Evolutionary conservation across 2,329 filamentous ascomycete genomes (phyloP).

Genomic region (Pseudogymnoascus sp.): DNA sequence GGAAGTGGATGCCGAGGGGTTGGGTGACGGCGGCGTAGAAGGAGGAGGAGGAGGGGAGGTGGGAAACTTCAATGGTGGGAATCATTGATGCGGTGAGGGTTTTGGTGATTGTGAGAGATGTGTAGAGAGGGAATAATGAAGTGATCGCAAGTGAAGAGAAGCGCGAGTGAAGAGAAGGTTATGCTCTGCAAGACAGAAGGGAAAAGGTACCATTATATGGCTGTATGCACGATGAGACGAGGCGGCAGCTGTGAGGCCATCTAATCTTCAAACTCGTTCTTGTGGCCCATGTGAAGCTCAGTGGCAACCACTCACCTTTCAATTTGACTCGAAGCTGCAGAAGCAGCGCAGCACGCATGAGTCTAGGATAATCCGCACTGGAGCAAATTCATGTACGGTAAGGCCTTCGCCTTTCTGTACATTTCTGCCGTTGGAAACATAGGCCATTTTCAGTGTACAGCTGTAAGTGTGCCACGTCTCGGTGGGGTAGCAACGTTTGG

Average conservation of each 20-base stretch:
- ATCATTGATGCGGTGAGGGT: constrained; percentile 19
- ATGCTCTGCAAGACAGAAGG: constrained; percentile 1
- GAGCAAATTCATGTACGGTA: background rate
- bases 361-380: background rate
- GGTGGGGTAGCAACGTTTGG: constrained; percentile 7
- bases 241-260: background rate
- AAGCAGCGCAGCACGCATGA: background rate
- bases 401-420: background rate
- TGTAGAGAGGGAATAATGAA: constrained; percentile 19
- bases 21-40: constrained; percentile 78
- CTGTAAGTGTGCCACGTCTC: constrained; percentile 1
- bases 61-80: constrained; percentile 58
- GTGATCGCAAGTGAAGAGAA: background rate
- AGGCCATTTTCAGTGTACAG: background rate
- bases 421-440: background rate
- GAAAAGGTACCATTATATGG: constrained; percentile 7
- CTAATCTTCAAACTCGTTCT: background rate
- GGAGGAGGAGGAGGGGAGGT: constrained; percentile 71
- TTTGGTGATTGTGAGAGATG: constrained; percentile 14
- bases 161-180: background rate
- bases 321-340: background rate
- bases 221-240: constrained; percentile 7
- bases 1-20: constrained; percentile 68
- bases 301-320: background rate
- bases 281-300: constrained; percentile 1